These are phyloP conservation scores for Linum trigynum DNA, from an alignment of 345 rosid genomes.

Conservation along the genomic window DNA sequence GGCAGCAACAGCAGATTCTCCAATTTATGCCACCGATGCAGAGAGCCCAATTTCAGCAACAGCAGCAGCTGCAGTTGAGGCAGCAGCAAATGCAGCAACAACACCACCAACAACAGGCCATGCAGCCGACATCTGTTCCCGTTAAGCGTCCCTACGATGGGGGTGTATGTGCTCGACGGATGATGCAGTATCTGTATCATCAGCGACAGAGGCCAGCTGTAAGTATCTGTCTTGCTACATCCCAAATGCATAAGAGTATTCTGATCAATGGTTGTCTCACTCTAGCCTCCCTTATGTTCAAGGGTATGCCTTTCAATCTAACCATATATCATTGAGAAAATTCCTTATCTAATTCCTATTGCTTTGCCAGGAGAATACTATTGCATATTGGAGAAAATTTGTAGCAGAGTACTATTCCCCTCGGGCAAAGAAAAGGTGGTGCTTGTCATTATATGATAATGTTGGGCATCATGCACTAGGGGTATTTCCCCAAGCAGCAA, in stretches of 20 bases:
- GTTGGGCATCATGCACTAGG: slow-evolving; percentile 91
- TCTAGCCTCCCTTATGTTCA: too few species aligned
- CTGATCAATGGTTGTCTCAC: neutral
- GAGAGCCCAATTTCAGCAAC: slow-evolving; percentile 80
- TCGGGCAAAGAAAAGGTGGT: slow-evolving; percentile 96
- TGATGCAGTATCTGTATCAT: slow-evolving; percentile 95
- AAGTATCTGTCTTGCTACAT: slow-evolving; percentile 23
- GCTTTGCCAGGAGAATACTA: slow-evolving; percentile 60
- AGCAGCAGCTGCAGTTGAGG: slow-evolving; percentile 67
- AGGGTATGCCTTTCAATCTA: too few species aligned
- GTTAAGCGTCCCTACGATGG: slow-evolving; percentile 55
- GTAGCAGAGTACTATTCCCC: slow-evolving; percentile 91
- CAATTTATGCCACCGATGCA: slow-evolving; percentile 81
- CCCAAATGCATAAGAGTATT: too few species aligned
- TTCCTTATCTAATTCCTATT: neutral
- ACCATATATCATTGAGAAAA: too few species aligned
- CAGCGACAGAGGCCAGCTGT: slow-evolving; percentile 82
- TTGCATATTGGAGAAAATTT: slow-evolving; percentile 93
- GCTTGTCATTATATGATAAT: slow-evolving; percentile 80
- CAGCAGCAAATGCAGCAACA: slow-evolving; percentile 69
- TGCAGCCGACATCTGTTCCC: slow-evolving; percentile 40
- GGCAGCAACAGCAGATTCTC: slow-evolving; percentile 54
- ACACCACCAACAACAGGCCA: slow-evolving; percentile 27
- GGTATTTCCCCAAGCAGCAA: slow-evolving; percentile 91
- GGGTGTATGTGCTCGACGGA: slow-evolving; percentile 85